Percentiles rank a stretch among this genome's conserved stretches.
These are phyloP conservation scores for Neofusicoccum kwambonambiense DNA, from an alignment of 2,329 filamentous ascomycete genomes.

Conservation along the genomic window DNA sequence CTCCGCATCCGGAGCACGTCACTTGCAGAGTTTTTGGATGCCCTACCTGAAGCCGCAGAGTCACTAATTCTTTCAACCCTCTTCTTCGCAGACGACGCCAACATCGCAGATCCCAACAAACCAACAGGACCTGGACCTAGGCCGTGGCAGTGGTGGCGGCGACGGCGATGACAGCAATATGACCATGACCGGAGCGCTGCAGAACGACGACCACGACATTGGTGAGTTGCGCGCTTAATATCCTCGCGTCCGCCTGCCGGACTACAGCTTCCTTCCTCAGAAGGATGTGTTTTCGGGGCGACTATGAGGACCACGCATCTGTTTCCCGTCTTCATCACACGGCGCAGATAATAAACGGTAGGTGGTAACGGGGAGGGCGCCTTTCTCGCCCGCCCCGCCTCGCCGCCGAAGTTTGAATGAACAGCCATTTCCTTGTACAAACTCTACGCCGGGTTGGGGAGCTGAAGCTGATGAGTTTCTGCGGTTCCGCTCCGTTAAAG, in stretches of 20 bases:
- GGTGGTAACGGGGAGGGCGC: background rate
- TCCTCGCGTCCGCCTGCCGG: background rate
- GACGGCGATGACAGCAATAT: background rate
- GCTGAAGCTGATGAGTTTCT: conserved; percentile 5
- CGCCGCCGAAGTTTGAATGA: background rate
- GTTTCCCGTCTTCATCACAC: background rate
- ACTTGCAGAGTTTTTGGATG: conserved; percentile 18
- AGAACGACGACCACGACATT: conserved; percentile 15
- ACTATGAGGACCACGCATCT: background rate
- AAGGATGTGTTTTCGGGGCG: background rate
- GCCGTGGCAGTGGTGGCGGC: background rate
- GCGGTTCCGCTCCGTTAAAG: background rate
- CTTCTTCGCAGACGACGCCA: conserved; percentile 4
- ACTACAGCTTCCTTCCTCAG: background rate
- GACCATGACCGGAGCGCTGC: conserved; percentile 18
- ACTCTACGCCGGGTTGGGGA: background rate
- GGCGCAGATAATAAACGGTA: conserved; percentile 16
- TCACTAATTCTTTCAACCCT: background rate
- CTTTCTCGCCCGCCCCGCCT: background rate
- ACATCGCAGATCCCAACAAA: background rate
- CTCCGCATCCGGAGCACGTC: background rate
- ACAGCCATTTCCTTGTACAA: conserved; percentile 5
- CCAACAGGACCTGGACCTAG: conserved; percentile 17
- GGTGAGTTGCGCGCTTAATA: conserved; percentile 18
- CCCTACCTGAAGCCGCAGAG: background rate